Evolutionary conservation across 805 yeast genomes (phyloP).

Genomic region (Pichia membranifaciens): DNA sequence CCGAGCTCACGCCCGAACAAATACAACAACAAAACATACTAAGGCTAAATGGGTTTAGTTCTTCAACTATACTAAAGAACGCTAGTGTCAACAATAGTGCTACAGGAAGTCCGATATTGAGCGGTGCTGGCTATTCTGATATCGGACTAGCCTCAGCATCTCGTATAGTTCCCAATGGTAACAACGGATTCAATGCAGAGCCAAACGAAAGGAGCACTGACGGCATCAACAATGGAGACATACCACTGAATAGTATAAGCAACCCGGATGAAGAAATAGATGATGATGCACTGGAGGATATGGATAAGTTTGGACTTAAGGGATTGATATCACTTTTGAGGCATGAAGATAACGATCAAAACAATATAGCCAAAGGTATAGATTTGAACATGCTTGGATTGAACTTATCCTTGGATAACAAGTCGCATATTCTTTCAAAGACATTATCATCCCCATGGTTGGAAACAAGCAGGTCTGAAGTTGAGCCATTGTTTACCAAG

Average conservation of each 20-base stretch:
- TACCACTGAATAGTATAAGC: neutral
- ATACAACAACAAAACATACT: conserved; percentile 16
- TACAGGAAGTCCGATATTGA: too few species aligned
- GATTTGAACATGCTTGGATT: conserved; percentile 66
- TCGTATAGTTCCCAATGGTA: neutral
- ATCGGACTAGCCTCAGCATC: too few species aligned
- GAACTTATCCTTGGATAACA: conserved; percentile 42
- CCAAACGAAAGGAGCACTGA: neutral
- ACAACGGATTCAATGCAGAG: neutral
- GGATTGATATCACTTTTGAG: conserved; percentile 57
- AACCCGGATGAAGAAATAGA: conserved; percentile 14
- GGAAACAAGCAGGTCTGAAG: conserved; percentile 84
- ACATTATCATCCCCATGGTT: conserved; percentile 92
- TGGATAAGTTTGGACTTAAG: conserved; percentile 61
- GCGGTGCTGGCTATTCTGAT: neutral
- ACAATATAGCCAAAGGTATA: conserved; percentile 66
- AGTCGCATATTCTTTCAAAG: conserved; percentile 41
- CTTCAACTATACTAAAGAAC: conserved; percentile 9
- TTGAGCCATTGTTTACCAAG: conserved; percentile 71
- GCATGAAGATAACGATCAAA: conserved; percentile 57
- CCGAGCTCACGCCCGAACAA: conserved; percentile 15
- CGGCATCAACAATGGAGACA: neutral
- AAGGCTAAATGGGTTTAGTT: conserved; percentile 13
- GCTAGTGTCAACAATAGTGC: neutral
- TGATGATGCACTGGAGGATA: conserved; percentile 29